Conservation (phyloP, 2,329 filamentous ascomycete genomes). For the Verticillium albo-atrum region DNA sequence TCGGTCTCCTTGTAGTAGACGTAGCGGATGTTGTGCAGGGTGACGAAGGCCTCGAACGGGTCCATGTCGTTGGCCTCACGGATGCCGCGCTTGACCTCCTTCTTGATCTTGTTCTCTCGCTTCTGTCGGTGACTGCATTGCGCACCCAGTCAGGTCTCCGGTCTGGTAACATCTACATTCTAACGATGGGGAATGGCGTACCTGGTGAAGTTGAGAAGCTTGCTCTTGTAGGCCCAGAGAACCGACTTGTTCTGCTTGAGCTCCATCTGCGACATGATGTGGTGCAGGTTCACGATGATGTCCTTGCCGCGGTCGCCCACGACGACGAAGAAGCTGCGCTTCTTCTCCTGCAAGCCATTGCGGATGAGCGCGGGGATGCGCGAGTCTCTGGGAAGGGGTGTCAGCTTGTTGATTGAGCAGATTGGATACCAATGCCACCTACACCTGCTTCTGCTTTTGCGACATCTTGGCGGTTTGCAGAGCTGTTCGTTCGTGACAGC, state of each 20-base stretch:
- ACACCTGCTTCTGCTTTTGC: slow-evolving; percentile 59
- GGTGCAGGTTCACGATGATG: slow-evolving; percentile 89
- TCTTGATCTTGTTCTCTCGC: slow-evolving; percentile 97
- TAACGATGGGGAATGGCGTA: slow-evolving; percentile 23
- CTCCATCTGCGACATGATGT: slow-evolving; percentile 85
- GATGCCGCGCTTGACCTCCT: slow-evolving; percentile 92
- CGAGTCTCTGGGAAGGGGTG: slow-evolving; percentile 60
- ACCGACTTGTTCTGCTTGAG: slow-evolving; percentile 90
- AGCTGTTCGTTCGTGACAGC: background rate
- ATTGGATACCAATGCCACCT: slow-evolving; percentile 16
- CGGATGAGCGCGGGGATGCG: slow-evolving; percentile 86
- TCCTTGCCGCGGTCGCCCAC: slow-evolving; percentile 90
- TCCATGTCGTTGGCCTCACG: slow-evolving; percentile 90
- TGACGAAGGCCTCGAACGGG: slow-evolving; percentile 95
- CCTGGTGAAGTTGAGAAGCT: slow-evolving; percentile 88
- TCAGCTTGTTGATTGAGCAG: background rate
- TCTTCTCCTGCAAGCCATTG: slow-evolving; percentile 93
- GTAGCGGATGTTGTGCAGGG: slow-evolving; percentile 95
- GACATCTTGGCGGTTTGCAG: slow-evolving; percentile 40
- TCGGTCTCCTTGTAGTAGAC: slow-evolving; percentile 99
- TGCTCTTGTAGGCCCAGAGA: slow-evolving; percentile 98
- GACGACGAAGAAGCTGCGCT: slow-evolving; percentile 95
- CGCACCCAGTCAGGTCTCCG: slow-evolving; percentile 5
- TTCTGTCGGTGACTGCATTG: slow-evolving; percentile 82
- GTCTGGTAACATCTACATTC: background rate